Evolutionary conservation across 2,329 filamentous ascomycete species (phyloP).

Genomic region (Pseudogymnoascus sp.): DNA sequence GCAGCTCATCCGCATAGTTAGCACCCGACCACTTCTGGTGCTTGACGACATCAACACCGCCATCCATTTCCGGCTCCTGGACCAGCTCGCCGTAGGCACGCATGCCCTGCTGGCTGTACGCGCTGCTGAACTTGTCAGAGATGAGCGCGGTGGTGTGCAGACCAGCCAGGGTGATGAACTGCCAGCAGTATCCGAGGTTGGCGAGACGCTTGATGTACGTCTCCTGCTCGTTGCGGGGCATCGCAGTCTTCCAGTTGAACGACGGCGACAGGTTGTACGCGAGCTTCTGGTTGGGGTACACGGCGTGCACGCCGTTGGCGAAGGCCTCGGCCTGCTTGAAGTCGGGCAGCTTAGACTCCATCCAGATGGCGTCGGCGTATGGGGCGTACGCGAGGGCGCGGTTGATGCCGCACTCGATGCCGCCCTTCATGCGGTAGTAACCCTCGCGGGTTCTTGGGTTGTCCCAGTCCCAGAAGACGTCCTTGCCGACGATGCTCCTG

Average conservation of each 20-base stretch:
- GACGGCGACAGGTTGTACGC: slow-evolving; percentile 97
- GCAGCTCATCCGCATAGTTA: slow-evolving; percentile 85
- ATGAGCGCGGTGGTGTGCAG: slow-evolving; percentile 93
- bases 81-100: slow-evolving; percentile 94
- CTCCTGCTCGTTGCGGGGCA: slow-evolving; percentile 85
- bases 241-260: slow-evolving; percentile 99
- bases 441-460: slow-evolving; percentile 87
- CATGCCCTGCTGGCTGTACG: slow-evolving; percentile 79
- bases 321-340: slow-evolving; percentile 88
- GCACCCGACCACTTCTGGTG: slow-evolving; percentile 99
- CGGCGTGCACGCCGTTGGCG: slow-evolving; percentile 83
- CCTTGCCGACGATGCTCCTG: slow-evolving; percentile 64
- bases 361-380: slow-evolving; percentile 96
- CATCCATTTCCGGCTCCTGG: slow-evolving; percentile 94
- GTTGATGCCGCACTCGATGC: slow-evolving; percentile 85
- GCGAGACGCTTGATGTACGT: slow-evolving; percentile 93
- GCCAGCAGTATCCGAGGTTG: slow-evolving; percentile 92
- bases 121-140: slow-evolving; percentile 76
- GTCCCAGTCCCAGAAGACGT: slow-evolving; percentile 94
- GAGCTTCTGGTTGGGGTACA: slow-evolving; percentile 96
- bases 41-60: slow-evolving; percentile 86
- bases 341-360: slow-evolving; percentile 97
- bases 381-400: slow-evolving; percentile 86
- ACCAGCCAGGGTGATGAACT: slow-evolving; percentile 98
- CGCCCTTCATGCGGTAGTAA: slow-evolving; percentile 87